These are phyloP conservation scores for Pseudoneurospora amorphoporcata DNA, from an alignment of 495 filamentous ascomycete genomes.

Conservation along the genomic window DNA sequence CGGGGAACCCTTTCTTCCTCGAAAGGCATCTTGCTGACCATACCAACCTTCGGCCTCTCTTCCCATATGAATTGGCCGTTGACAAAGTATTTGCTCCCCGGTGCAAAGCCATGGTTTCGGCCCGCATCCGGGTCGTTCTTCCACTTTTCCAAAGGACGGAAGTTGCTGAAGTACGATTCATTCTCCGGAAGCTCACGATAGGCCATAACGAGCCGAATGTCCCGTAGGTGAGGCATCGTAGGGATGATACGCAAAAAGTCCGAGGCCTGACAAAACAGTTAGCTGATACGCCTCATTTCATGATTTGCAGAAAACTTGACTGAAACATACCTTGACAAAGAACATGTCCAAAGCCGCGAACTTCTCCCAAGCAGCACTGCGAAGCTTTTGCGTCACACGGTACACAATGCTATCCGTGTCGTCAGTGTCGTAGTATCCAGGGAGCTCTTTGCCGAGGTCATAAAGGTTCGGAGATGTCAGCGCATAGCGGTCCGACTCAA, in stretches of 20 bases:
- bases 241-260: conserved; percentile 67
- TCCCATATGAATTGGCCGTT: conserved; percentile 37
- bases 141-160: conserved; percentile 36
- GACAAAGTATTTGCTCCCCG: conserved; percentile 36
- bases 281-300: conserved; percentile 7
- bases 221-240: conserved; percentile 57
- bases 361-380: conserved; percentile 34
- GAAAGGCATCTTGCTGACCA: conserved; percentile 34
- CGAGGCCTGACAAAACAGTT: conserved; percentile 41
- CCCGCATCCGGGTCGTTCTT: conserved; percentile 39
- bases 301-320: background rate
- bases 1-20: conserved; percentile 36
- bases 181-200: conserved; percentile 42
- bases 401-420: conserved; percentile 31
- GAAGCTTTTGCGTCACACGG: conserved; percentile 26
- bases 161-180: conserved; percentile 26
- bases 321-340: conserved; percentile 57
- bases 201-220: conserved; percentile 44
- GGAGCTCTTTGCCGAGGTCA: conserved; percentile 33
- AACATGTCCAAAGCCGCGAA: conserved; percentile 54
- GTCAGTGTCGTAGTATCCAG: conserved; percentile 30
- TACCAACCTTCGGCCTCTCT: conserved; percentile 22
- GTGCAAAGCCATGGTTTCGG: conserved; percentile 29
- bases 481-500: conserved; percentile 39
- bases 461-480: conserved; percentile 34